Evolutionary conservation across 1,139 yeast genomes (phyloP), one percentile per base, ranked within the genome.

Genomic region (Wickerhamiella pararugosa): DNA sequence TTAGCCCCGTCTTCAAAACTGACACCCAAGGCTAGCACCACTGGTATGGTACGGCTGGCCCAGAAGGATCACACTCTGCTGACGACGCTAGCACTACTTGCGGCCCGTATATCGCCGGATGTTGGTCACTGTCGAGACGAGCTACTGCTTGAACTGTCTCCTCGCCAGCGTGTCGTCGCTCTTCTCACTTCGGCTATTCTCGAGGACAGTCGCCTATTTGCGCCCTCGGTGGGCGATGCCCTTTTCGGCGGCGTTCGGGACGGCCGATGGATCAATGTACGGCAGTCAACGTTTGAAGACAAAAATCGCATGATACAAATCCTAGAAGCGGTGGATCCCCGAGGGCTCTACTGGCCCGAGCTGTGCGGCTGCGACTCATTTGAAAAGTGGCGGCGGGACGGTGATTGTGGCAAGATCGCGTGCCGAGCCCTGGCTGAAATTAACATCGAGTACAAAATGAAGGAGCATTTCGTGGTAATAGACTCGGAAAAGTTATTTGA

Each of bases 111-210:
- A 25, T 9, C n/a, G 29, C 38, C 40, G 7, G 43, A 37, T 11
- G 31, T 41, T 25, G 43, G 34, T 28, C 27, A 21, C 9, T 8
- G 30, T 2, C 29, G 40, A 7, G 43, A 41, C 11, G 34, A 10
- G 5, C 28, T 37, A 9, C 10, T 41, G 9, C 35, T 33, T 10
- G 35, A 8, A 5, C 28, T 34, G 6, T 31, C 32, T 10, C 36
- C 43, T 2, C 25, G 10, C 25, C 35, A 41, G 15, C 32, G 40
- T 2, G 34, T 34, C 4, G 10, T 30, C 5, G 30, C 37, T 5
- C 27, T 41, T 29, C 25, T 41, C 32, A 29, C 34, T 5, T 32
- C 43, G 26, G 43, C 43, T 5, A 41, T 41, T 26, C 43, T 41
- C 34, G 43, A 41, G 38, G 43, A 41, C 25, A 33, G 41, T 6